Base-by-base conservation (phyloP, 2,329 filamentous ascomycete species). In the Pezicula neosporulosa region DNA sequence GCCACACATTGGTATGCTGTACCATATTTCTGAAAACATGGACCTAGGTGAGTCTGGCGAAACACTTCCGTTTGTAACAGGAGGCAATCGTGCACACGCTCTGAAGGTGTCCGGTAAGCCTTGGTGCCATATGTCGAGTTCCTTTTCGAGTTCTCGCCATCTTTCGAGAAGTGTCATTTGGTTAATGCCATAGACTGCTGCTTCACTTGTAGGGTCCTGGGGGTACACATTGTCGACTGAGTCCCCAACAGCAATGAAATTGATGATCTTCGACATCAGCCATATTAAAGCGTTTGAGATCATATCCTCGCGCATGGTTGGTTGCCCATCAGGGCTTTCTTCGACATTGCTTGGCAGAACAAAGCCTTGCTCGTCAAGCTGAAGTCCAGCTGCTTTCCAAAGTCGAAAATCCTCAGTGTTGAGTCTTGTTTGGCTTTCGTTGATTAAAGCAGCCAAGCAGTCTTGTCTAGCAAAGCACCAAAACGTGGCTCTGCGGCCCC, bases 391-490 rank as follows among this genome's bases (percentile, higher is more conserved):
- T 51, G 82, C 81, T 48, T 76, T 80, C 84, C 83, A 87, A 30
- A 87, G 69, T 0, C 74, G 67, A n/a, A 84, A 61, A 51, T 87
- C 82, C 46, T 80, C 77, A 0, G 83, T 80, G 53, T 86, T 80
- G 4, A 86, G 70, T 33, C 82, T 75, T 4, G 82, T 85, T 37
- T 77, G 75, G 12, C 74, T 76, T 60, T 82, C 78, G 57, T 85
- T 84, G 58, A 86, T 82, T 58, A 80, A 85, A 48, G 83, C 82
- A 60, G 81, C 77, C 28, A 86, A 69, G 68, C 85, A 83, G 57
- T 86, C 83, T 59, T 86, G 83, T 21, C 82, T 72, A 15, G 82
- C 83, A 63, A 86, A 82, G 56, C 85, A 85, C 83, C 83, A 86
- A 61, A 86, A 86, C 0, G 80, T 81, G 6, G 82, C 81, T 62